Conservation (phyloP, 108 stramenopile genomes). For the Aurantiochytrium sp. region DNA sequence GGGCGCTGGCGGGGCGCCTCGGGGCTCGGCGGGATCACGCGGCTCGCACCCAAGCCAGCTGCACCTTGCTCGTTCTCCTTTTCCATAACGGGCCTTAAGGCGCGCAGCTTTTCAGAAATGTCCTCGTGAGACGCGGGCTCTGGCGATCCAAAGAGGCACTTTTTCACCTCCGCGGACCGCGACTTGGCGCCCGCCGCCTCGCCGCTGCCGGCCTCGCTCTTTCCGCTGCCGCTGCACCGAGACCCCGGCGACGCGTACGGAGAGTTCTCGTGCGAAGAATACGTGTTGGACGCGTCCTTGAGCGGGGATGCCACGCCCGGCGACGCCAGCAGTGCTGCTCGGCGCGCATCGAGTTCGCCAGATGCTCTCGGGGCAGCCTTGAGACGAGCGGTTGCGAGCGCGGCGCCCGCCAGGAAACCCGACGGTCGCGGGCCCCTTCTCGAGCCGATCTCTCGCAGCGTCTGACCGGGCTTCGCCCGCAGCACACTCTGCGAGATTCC, state of each 20-base stretch:
- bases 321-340: not conserved
- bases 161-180: too few species aligned
- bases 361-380: not conserved
- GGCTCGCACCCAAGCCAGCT: not conserved
- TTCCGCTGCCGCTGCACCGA: not conserved
- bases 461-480: not conserved
- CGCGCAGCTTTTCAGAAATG: too few species aligned
- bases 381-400: not conserved
- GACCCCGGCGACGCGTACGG: not conserved
- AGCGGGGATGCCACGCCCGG: not conserved
- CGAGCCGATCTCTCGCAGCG: not conserved
- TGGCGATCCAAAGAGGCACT: too few species aligned
- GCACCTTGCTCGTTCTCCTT: not conserved
- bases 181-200: too few species aligned
- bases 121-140: too few species aligned
- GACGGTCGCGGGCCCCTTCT: not conserved
- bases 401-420: not conserved
- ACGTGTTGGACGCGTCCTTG: not conserved
- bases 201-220: too few species aligned
- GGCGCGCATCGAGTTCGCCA: not conserved
- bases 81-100: not conserved
- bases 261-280: not conserved
- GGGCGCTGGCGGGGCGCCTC: not conserved
- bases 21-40: not conserved
- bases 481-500: too few species aligned